Evolutionary conservation across 1,284 basidiomycete species (phyloP), one percentile per base, ranked within the genome.

Genomic region (Cystobasidium slooffiae): DNA sequence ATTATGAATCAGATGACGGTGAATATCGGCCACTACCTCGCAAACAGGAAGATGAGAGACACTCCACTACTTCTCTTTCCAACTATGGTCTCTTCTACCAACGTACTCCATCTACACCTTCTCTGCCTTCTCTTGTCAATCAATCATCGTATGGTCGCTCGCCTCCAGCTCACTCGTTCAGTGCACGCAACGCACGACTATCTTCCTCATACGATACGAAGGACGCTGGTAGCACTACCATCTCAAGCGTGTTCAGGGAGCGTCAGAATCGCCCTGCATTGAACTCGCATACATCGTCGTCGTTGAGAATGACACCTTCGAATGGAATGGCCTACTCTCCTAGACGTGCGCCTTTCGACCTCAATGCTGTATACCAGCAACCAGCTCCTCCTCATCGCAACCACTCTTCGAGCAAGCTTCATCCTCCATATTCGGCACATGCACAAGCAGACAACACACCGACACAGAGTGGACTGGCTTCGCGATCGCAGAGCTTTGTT

Each of bases 51-150:
- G 56, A 63, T 41, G 62, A 65, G 53, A 61, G 70, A 24, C 52
- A 56, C 39, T 44, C 44, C 20, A 39, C 20, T 18, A 31, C 62
- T 62, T 66, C 63, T 3, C 43, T 73, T 9, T 24, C 49, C 18
- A 66, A 41, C 31, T 73, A 73, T 41, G 70, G 70, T 20, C 55
- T 73, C 39, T 73, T 73, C 55, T 61, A 73, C 41, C 70, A 73
- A 41, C 47, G 70, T 22, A 73, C 70, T 9, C 70, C 70, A 1
- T 73, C 70, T 20, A 73, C 70, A 6, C 70, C 70, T 56, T 65
- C 51, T 16, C 51, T 73, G 3, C 62, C 70, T 31, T 55, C 51
- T 39, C 63, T 73, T 10, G 37, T 41, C 5, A 52, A 49, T n/a
- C 64, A 53, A 44, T 41, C 68, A 22, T 62, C 58, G 1, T 59